A percentile compares a stretch with the other conserved stretches of the same genome.
These are phyloP conservation scores for Hirsutella rhossiliensis DNA, from an alignment of 2,329 filamentous ascomycete species.

Conservation along the genomic window DNA sequence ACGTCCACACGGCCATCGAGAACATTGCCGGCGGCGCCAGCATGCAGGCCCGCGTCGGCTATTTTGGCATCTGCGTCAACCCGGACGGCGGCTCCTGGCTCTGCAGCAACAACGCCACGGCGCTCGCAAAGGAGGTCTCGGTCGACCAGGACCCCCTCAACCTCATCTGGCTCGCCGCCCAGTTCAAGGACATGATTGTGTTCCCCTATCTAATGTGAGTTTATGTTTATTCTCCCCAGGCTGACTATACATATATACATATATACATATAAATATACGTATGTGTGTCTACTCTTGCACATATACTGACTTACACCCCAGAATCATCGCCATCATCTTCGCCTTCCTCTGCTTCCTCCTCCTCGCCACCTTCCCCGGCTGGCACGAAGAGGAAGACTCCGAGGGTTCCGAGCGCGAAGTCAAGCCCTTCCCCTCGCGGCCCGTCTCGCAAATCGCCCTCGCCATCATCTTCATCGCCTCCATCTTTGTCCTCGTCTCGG, in stretches of 20 bases:
- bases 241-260: neutral
- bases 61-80: conserved; percentile 96
- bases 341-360: conserved; percentile 93
- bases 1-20: conserved; percentile 70
- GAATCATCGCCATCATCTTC: conserved; percentile 95
- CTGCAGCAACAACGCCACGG: conserved; percentile 94
- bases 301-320: conserved; percentile 19
- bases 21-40: conserved; percentile 80
- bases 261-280: too few relatives aligned
- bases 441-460: conserved; percentile 84
- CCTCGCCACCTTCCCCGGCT: conserved; percentile 91
- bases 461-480: conserved; percentile 78
- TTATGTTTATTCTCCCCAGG: neutral
- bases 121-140: conserved; percentile 76
- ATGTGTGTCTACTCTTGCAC: neutral
- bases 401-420: conserved; percentile 78
- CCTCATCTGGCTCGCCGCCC: conserved; percentile 89
- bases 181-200: conserved; percentile 97
- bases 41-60: conserved; percentile 86
- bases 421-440: conserved; percentile 84
- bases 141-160: conserved; percentile 94
- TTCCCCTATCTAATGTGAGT: conserved; percentile 91
- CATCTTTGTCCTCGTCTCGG: conserved; percentile 62
- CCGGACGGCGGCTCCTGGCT: conserved; percentile 83
- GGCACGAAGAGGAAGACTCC: conserved; percentile 82